Base-by-base conservation (phyloP, 306 rosid genomes). In the Lathyrus tuberosus region DNA sequence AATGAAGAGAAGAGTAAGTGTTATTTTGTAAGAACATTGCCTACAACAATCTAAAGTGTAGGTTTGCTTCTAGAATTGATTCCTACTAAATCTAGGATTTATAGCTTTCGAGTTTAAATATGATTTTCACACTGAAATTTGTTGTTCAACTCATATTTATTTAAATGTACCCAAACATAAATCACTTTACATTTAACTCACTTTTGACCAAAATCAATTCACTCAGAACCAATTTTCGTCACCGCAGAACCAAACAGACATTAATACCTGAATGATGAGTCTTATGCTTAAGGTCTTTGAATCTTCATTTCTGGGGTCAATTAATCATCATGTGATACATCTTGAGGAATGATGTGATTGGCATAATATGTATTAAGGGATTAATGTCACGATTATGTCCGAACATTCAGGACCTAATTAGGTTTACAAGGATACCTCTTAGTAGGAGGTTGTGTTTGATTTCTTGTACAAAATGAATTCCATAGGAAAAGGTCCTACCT, bases 401-500 rank as follows among this genome's bases (percentile, higher is more conserved):
- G 5, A 53, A 22, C 18, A 22, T 53, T 20, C 31, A 22, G 8
- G 33, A 16, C 6, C 53, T 10, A 15, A 47, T 15, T 47, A 47
- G 22, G 26, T 24, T 24, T 24, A 24, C 35, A 31, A 5, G 35
- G 6, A 31, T 24, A 2, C 22, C 37, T 24, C 37, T 24, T 54
- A 54, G 35, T 24, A 54, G n/a, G 33, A 54, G 33, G 61, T 54
- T 4, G 0, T 26, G 18, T 56, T 26, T 13, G 62, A 26, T 6
- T 56, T 17, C 8, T 24, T 56, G 62, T 12, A 4, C 14, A 12
- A 56, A 12, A 26, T 26, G 5, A 56, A 56, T 24, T 56, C 37
- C 38, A 12, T 56, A n/a, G 37, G 13, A 54, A 54, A 9, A 54
- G 61, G 61, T 24, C 15, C 62, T 56, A 56, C 38, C 61, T 54